Evolutionary conservation across 495 filamentous ascomycete species (phyloP), one percentile per base, ranked within the genome.

Genomic region (Xylaria curta): DNA sequence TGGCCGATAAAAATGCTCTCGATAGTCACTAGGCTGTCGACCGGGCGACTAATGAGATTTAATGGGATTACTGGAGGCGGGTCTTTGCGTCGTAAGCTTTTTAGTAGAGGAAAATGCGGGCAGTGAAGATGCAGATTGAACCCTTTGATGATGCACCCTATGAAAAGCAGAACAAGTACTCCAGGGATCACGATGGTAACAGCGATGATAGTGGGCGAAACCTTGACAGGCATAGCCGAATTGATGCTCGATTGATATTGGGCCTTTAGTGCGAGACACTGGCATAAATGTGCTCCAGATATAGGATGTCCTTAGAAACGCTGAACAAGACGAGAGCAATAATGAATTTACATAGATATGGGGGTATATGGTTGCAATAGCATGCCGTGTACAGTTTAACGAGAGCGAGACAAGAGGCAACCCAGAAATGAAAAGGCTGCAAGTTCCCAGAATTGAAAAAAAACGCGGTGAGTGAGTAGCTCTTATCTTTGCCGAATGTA

Each of bases 121-220:
- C 72, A 46, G 10, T 46, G 38, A 46, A 74, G 38, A 56, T 75
- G n/a, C 70, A 76, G 68, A 72, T 78, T n/a, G 72, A 82, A 73
- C 40, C 76, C 71, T 56, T 72, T 71, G 58, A 74, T 60, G 62
- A 82, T 73, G 36, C 65, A 73, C 1, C 71, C 61, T 42, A 74
- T 17, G 10, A 79, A 42, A 17, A 65, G 33, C 40, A 76, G 33
- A 60, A 76, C 46, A 9, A 79, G 36, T 38, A 59, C 28, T 63
- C 87, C 85, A 36, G 89, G 88, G 62, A 90, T 82, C n/a, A 89
- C 76, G 71, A 88, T 81, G 70, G 90, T 82, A 47, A 83, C 81
- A 67, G 83, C 81, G 71, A 88, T 80, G 69, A 76, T 76, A 70
- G 78, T 54, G 47, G 70, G 76, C 73, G 74, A 44, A 49, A 72